phyloP scores from a whole-genome alignment of 306 rosid species.

The Malus domestica region DNA sequence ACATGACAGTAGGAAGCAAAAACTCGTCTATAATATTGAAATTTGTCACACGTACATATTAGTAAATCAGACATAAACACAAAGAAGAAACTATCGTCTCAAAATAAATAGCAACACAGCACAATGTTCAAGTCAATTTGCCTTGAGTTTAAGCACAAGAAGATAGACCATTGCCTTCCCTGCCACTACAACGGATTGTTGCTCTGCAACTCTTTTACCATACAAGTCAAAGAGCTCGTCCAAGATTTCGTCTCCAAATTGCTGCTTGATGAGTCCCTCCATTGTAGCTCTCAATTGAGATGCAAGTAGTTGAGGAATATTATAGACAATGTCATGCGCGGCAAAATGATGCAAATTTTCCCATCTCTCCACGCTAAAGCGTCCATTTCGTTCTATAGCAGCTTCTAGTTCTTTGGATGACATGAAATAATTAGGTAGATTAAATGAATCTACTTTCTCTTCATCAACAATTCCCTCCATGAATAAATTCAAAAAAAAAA shows the following conservation, averaged over 20 bases:
- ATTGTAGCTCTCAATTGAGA: background rate
- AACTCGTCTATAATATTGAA: background rate
- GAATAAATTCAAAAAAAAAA: background rate
- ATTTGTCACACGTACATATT: background rate
- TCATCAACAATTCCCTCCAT: slow-evolving; percentile 12
- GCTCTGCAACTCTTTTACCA: background rate
- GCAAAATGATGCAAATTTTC: background rate
- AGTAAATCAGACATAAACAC: background rate
- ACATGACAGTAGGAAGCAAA: background rate
- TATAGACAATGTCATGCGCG: background rate
- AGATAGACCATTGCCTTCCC: background rate
- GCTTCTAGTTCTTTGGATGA: background rate
- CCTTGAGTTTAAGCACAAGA: background rate
- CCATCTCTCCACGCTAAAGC: background rate
- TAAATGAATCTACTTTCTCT: slow-evolving; percentile 9
- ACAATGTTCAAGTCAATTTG: background rate
- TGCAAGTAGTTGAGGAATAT: background rate
- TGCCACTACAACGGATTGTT: background rate
- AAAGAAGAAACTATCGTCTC: background rate
- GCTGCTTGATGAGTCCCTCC: slow-evolving; percentile 1
- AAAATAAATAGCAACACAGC: background rate
- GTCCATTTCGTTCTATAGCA: background rate
- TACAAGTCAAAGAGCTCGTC: slow-evolving; percentile 8
- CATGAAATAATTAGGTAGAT: background rate
- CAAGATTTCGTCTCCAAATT: slow-evolving; percentile 1